Evolutionary conservation across 805 yeast genomes (phyloP).

Genomic region (Ogataea zsoltii): DNA sequence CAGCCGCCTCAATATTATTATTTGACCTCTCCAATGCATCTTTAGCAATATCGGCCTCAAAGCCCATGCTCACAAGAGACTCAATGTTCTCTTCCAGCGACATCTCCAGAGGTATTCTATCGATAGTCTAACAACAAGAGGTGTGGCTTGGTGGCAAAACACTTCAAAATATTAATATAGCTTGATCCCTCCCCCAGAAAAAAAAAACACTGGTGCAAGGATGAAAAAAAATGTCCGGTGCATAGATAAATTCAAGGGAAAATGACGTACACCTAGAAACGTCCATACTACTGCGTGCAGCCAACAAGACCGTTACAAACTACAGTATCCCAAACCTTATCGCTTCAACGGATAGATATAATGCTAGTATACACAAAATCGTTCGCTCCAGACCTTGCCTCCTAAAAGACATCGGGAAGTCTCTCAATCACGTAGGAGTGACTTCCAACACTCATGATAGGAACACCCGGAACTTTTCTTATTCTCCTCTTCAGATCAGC

Average conservation of each 20-base stretch:
- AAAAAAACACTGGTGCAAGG: constrained; percentile 1
- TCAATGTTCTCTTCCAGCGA: constrained; percentile 25
- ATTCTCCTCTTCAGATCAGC: constrained; percentile 93
- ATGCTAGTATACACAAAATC: constrained; percentile 1
- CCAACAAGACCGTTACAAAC: too few relatives aligned
- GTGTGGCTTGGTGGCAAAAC: constrained; percentile 1
- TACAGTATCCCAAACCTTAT: too few relatives aligned
- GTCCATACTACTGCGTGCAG: too few relatives aligned
- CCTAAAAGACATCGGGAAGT: constrained; percentile 85
- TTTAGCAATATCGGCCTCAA: constrained; percentile 24
- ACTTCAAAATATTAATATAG: background rate
- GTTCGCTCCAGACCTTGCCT: background rate
- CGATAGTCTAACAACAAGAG: background rate
- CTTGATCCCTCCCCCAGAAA: background rate
- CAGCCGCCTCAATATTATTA: constrained; percentile 37
- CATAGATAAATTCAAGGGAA: too few relatives aligned
- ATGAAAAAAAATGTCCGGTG: background rate
- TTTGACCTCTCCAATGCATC: constrained; percentile 38
- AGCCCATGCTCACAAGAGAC: constrained; percentile 30
- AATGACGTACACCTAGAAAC: too few relatives aligned
- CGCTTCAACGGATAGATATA: background rate
- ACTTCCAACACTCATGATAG: constrained; percentile 94
- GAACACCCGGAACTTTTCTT: constrained; percentile 96
- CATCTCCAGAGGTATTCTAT: constrained; percentile 8
- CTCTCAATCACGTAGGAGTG: constrained; percentile 92